Conservation (phyloP, 2,329 filamentous ascomycete species). For the Colletotrichum cordylinicola region DNA sequence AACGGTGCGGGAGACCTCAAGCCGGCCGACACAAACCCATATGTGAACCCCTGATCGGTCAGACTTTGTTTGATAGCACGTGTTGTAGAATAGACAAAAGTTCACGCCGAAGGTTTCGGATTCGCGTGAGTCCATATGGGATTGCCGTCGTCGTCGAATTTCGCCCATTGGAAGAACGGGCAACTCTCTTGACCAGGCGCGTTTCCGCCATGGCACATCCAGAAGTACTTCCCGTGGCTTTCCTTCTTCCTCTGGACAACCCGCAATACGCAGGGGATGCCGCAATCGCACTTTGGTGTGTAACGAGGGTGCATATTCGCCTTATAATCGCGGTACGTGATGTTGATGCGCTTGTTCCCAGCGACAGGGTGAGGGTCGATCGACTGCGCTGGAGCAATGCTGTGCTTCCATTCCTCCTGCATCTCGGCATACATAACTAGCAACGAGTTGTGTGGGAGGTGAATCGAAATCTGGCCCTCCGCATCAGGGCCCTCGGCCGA, state of each 20-base stretch:
- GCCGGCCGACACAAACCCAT: conserved; percentile 48
- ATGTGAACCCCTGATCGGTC: background rate
- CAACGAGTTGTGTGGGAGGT: conserved; percentile 92
- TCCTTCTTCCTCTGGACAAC: conserved; percentile 82
- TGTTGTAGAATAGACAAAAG: background rate
- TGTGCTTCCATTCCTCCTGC: conserved; percentile 97
- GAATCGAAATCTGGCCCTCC: conserved; percentile 88
- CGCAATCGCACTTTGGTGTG: conserved; percentile 81
- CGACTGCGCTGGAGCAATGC: conserved; percentile 74
- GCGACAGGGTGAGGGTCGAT: conserved; percentile 87
- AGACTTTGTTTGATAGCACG: background rate
- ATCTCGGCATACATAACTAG: conserved; percentile 97
- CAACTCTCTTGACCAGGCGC: conserved; percentile 74
- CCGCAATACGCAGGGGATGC: conserved; percentile 70
- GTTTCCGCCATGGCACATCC: conserved; percentile 87
- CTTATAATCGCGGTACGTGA: conserved; percentile 92
- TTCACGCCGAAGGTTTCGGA: background rate
- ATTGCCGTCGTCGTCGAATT: conserved; percentile 85
- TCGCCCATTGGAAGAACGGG: conserved; percentile 83
- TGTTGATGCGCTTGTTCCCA: conserved; percentile 83
- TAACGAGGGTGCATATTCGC: conserved; percentile 75
- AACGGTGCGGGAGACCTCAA: conserved; percentile 33
- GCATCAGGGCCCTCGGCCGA: conserved; percentile 59
- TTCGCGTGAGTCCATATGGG: conserved; percentile 61
- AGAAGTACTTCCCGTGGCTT: conserved; percentile 83